Evolutionary conservation across 2,329 filamentous ascomycete genomes (phyloP).

Genomic region (Fusarium sp.): DNA sequence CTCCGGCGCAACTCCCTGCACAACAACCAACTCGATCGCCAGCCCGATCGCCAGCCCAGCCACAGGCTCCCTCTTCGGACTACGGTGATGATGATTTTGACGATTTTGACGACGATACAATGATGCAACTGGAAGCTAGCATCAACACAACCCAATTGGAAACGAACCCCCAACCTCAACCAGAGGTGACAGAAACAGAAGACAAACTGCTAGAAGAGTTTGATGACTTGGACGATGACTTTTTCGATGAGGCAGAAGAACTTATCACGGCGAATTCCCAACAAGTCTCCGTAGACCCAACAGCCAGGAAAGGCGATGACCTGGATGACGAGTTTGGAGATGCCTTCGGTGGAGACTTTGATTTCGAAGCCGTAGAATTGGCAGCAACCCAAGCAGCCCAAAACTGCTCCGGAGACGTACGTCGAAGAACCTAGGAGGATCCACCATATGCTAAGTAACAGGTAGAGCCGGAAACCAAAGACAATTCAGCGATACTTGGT

Average conservation of each 20-base stretch:
- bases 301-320: conserved; percentile 8
- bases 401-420: conserved; percentile 56
- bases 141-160: conserved; percentile 53
- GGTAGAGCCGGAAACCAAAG: conserved; percentile 77
- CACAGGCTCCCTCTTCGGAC: conserved; percentile 57
- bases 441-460: conserved; percentile 72
- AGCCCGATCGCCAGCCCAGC: background rate
- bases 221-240: conserved; percentile 76
- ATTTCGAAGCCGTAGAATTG: conserved; percentile 83
- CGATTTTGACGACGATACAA: conserved; percentile 73
- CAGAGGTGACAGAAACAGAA: background rate
- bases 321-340: conserved; percentile 56
- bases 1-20: conserved; percentile 1
- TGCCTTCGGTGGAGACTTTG: conserved; percentile 77
- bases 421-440: conserved; percentile 50
- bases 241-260: conserved; percentile 64
- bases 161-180: conserved; percentile 11
- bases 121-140: conserved; percentile 68
- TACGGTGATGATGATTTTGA: conserved; percentile 72
- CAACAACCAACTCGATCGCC: background rate
- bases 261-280: conserved; percentile 45
- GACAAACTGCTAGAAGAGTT: conserved; percentile 66
- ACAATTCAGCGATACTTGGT: conserved; percentile 91
- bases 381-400: conserved; percentile 77
- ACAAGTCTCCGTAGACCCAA: conserved; percentile 30